phyloP scores from a whole-genome alignment of 495 filamentous ascomycete species.

The Physcia stellaris region DNA sequence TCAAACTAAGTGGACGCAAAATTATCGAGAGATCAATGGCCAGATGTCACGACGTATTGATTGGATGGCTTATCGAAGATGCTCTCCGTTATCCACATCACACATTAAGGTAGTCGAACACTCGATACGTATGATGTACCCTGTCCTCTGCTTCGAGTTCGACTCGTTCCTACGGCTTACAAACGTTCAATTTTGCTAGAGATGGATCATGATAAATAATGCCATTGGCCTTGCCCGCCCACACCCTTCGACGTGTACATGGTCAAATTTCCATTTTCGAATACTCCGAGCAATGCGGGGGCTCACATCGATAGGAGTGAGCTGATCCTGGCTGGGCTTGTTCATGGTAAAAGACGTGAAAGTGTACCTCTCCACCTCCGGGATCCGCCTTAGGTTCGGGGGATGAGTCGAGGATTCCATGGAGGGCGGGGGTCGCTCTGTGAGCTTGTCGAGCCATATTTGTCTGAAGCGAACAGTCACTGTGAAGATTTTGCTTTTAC shows the following conservation, averaged over 20 bases:
- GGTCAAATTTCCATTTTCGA: constrained; percentile 34
- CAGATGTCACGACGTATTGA: too few relatives aligned
- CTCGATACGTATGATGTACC: too few relatives aligned
- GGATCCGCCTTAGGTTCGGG: constrained; percentile 28
- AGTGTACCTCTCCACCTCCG: constrained; percentile 40
- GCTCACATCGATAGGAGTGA: constrained; percentile 50
- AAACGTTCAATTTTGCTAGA: constrained; percentile 40
- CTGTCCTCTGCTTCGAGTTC: too few relatives aligned
- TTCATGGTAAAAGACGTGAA: constrained; percentile 41
- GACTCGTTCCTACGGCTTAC: constrained; percentile 15
- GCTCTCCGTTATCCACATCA: too few relatives aligned
- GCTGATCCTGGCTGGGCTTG: constrained; percentile 26
- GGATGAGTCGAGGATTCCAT: constrained; percentile 39
- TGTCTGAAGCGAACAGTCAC: constrained; percentile 46
- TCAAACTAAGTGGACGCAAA: too few relatives aligned
- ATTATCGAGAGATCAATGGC: too few relatives aligned
- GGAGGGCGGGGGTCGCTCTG: constrained; percentile 47
- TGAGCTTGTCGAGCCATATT: constrained; percentile 40
- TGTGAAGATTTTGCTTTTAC: constrained; percentile 35
- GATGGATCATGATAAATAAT: constrained; percentile 48
- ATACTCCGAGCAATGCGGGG: constrained; percentile 8
- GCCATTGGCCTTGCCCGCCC: constrained; percentile 29
- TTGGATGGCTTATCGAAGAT: too few relatives aligned
- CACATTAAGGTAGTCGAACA: too few relatives aligned
- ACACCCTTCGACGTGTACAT: constrained; percentile 50